Base-by-base conservation (phyloP, 768 basidiomycete genomes). In the Serendipita vermifera region DNA sequence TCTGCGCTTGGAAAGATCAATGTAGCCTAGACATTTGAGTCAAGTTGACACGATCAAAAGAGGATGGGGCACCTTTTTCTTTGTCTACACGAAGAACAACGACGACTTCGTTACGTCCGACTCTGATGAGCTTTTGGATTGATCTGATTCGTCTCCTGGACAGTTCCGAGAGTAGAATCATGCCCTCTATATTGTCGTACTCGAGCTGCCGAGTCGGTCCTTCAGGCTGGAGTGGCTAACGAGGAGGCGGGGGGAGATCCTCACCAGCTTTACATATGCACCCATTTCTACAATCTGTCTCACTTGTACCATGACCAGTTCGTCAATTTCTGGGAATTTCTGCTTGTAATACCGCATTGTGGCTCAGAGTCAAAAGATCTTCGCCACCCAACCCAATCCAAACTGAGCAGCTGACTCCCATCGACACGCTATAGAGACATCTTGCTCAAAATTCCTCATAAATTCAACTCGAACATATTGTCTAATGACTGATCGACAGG, bases 231-330 rank as follows among this genome's bases (percentile, higher is more conserved):
- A 56, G 15, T n/a, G 31, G 41, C 3, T 38, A 33, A 32, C 15
- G 6, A 1, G 22, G 6, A n/a, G 3, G 5, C 20, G 17, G 24
- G 14, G 14, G 31, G 11, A 41, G 27, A 35, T 9, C 73, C 86
- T 63, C 62, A 94, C 93, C 63, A 99, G 77, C 67, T 97, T 97
- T 61, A 99, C 96, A 68, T 99, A 98, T 40, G 96, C 96, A 46
- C 96, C 96, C 94, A 98, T 99, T 70, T 99, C 94, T 54, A 92
- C 90, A 64, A 99, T 99, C 73, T 96, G 91, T 69, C 89, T 87
- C 60, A 99, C 96, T 67, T 98, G 93, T 11, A 99, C 96, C 94
- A 98, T 97, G 70, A 98, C 96, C 54, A 98, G 83, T 69, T 96
- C 89, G 68, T 99, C 94, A 60, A 96, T 89, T 70, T 97, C 88